Evolutionary conservation across 805 yeast genomes (phyloP).

Genomic region (Kazachstania bromeliacearum): DNA sequence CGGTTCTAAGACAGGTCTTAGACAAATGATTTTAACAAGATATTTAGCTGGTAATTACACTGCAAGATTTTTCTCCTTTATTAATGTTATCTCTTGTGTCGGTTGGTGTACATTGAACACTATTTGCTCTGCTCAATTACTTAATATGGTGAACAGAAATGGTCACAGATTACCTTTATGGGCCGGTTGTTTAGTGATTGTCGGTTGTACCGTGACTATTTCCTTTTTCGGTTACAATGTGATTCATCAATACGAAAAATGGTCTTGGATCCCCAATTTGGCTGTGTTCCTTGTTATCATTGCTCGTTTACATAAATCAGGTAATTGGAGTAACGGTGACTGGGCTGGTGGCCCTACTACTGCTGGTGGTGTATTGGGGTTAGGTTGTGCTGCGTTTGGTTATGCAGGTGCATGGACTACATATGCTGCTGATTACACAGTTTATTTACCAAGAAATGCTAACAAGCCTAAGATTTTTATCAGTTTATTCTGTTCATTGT

Average conservation of each 20-base stretch:
- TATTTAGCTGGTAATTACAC: slow-evolving; percentile 67
- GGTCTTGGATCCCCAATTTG: slow-evolving; percentile 78
- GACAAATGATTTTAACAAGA: slow-evolving; percentile 77
- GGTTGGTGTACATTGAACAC: slow-evolving; percentile 94
- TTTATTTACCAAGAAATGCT: slow-evolving; percentile 3
- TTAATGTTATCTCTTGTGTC: slow-evolving; percentile 76
- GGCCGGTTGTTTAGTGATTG: slow-evolving; percentile 4
- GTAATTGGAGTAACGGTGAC: slow-evolving; percentile 31
- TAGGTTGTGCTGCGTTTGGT: slow-evolving; percentile 5
- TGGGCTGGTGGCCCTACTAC: slow-evolving; percentile 5
- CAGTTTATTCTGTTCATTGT: slow-evolving; percentile 1
- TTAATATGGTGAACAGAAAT: slow-evolving; percentile 4
- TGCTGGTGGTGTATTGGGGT: slow-evolving; percentile 3
- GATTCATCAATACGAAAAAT: slow-evolving; percentile 33
- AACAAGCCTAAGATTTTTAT: background rate
- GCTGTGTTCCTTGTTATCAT: slow-evolving; percentile 67
- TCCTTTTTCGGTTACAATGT: slow-evolving; percentile 5
- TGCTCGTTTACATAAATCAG: slow-evolving; percentile 61
- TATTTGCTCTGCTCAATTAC: slow-evolving; percentile 36
- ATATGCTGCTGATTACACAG: slow-evolving; percentile 4
- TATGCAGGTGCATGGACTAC: slow-evolving; percentile 5
- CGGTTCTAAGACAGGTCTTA: slow-evolving; percentile 77
- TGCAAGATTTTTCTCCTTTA: slow-evolving; percentile 64
- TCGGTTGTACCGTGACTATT: slow-evolving; percentile 1
- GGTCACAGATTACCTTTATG: slow-evolving; percentile 4